A percentile compares a stretch with the other conserved stretches of the same genome.
These are phyloP conservation scores for Ilyonectria destructans DNA, from an alignment of 2,329 filamentous ascomycete species.

Conservation along the genomic window DNA sequence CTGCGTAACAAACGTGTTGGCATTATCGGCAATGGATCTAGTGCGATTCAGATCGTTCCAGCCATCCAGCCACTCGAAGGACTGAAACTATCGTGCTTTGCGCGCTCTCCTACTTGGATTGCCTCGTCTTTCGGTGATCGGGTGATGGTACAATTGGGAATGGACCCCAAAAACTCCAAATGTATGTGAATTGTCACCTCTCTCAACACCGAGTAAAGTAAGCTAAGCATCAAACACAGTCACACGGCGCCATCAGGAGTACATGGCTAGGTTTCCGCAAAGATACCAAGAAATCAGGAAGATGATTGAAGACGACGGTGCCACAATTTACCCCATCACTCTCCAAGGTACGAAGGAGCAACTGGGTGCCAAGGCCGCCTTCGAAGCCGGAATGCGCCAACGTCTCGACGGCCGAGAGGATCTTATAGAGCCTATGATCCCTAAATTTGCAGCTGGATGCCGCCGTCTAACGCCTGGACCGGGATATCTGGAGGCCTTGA, in stretches of 20 bases:
- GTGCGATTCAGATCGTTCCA: conserved; percentile 29
- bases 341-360: conserved; percentile 22
- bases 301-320: conserved; percentile 22
- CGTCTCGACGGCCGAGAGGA: conserved; percentile 2
- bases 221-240: conserved; percentile 5
- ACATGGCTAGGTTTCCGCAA: conserved; percentile 28
- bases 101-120: conserved; percentile 23
- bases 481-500: conserved; percentile 30
- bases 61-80: conserved; percentile 13
- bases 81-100: conserved; percentile 22
- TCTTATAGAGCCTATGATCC: conserved; percentile 15
- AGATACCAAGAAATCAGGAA: conserved; percentile 25
- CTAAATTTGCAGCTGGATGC: conserved; percentile 31
- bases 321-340: conserved; percentile 14
- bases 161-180: conserved; percentile 25
- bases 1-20: conserved; percentile 14
- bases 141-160: conserved; percentile 29
- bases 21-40: conserved; percentile 24
- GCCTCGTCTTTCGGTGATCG: conserved; percentile 19
- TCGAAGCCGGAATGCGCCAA: conserved; percentile 22
- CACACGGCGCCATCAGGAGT: conserved; percentile 27
- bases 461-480: conserved; percentile 35
- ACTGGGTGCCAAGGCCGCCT: neutral
- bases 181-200: conserved; percentile 5
- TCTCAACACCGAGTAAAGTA: too few relatives aligned